phyloP scores from a whole-genome alignment of 208 protist species.

The Blastocrithidia nonstop region DNA sequence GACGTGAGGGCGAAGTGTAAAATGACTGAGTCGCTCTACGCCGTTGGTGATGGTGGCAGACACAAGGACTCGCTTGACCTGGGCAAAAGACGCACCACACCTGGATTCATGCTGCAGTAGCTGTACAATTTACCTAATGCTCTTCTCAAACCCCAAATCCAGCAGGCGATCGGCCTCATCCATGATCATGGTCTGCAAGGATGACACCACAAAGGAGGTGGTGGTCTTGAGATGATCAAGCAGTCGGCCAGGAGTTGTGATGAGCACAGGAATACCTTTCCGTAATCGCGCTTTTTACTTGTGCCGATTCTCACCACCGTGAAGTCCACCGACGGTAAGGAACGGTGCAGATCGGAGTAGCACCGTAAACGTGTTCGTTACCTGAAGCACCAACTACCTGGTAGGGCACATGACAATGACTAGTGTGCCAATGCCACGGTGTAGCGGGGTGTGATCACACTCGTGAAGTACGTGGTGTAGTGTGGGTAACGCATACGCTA shows the following conservation, averaged over 20 bases:
- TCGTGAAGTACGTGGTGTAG: conserved; percentile 73
- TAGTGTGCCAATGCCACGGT: conserved; percentile 52
- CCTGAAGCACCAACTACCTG: conserved; percentile 76
- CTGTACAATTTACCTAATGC: conserved; percentile 95
- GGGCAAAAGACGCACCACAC: conserved; percentile 64
- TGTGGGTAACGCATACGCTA: conserved; percentile 87
- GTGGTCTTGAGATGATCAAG: conserved; percentile 82
- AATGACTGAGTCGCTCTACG: conserved; percentile 78
- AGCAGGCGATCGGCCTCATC: conserved; percentile 98
- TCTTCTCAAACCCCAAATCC: conserved; percentile 97
- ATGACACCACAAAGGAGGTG: conserved; percentile 36
- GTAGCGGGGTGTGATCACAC: conserved; percentile 38
- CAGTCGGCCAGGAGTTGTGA: conserved; percentile 75
- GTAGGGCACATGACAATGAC: conserved; percentile 78
- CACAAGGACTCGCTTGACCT: conserved; percentile 94
- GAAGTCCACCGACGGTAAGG: conserved; percentile 64
- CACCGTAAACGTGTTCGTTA: conserved; percentile 39
- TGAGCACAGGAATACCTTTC: conserved; percentile 67
- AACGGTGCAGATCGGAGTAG: conserved; percentile 72
- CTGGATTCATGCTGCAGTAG: conserved; percentile 47
- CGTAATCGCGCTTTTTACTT: conserved; percentile 78
- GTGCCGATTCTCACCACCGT: conserved; percentile 70
- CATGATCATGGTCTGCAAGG: conserved; percentile 83
- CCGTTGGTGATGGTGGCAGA: conserved; percentile 90
- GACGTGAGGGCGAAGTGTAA: conserved; percentile 62